Evolutionary conservation across 768 basidiomycete genomes (phyloP), one percentile per base, ranked within the genome.

Genomic region (Leccinum boreale): DNA sequence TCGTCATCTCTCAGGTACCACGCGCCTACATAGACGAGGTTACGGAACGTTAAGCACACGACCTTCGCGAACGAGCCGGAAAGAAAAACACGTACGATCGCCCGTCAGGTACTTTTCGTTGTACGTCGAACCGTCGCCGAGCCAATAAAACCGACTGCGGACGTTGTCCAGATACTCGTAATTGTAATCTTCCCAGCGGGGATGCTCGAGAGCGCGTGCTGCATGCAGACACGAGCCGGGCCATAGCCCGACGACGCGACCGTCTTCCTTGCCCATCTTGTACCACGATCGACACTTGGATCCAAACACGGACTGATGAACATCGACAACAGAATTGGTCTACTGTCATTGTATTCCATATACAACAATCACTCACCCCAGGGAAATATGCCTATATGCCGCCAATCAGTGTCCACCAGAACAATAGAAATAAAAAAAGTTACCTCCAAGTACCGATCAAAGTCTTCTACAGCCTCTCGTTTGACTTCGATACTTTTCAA

Each of bases 181-280:
- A 47, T 77, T 74, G 58, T 75, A 87, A 62, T 87, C 86, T 58
- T 87, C 86, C 85, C 85, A 87, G 5, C 85, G 79, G 2, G 85
- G 85, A 65, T 82, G 67, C 35, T 72, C 70, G 5, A 87, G 67
- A 2, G 79, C 77, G 24, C 74, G 75, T 5, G 75, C 69, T 1
- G 80, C 82, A 55, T 85, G 84, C 17, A 84, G 63, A 45, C 76
- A 74, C 0, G 84, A 84, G 6, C 85, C 83, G n/a, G 86, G 85
- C 83, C 83, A 87, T 5, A 87, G 72, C 1, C 76, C 83, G 21
- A 79, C 77, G 7, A 86, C 73, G 3, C 81, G 77, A 2, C 85
- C 85, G 11, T 68, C 81, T 60, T 80, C 79, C 60, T 80, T 81
- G 4, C 83, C 84, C 45, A 71, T 75, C 65, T 86, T 86, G 65